Conservation (phyloP, 768 basidiomycete genomes). For the Crassisporium funariophilum region DNA sequence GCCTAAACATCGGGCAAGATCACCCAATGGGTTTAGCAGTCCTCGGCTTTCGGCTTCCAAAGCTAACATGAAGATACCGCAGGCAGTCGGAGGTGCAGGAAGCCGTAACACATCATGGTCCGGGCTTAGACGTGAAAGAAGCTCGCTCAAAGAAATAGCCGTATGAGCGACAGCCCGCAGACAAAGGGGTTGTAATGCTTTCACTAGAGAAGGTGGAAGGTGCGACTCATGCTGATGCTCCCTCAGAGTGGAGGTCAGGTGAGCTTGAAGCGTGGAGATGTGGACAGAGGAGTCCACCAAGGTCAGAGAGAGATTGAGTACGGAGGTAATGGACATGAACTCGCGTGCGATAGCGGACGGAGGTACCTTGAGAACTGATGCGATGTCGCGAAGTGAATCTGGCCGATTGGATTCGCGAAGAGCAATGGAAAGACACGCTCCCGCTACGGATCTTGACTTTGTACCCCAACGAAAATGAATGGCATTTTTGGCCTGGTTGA, state of each 20-base stretch:
- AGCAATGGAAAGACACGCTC: conserved; percentile 68
- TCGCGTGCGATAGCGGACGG: conserved; percentile 52
- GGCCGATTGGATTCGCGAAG: conserved; percentile 71
- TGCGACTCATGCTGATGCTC: conserved; percentile 29
- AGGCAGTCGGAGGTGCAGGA: conserved; percentile 54
- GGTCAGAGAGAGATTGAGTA: conserved; percentile 55
- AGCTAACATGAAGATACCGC: conserved; percentile 68
- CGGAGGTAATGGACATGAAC: conserved; percentile 51
- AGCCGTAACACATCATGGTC: conserved; percentile 39
- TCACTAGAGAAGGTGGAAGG: conserved; percentile 36
- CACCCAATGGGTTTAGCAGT: conserved; percentile 52
- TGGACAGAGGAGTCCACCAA: conserved; percentile 61
- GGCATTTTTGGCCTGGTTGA: conserved; percentile 64
- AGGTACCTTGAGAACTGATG: conserved; percentile 62
- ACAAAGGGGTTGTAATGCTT: conserved; percentile 41
- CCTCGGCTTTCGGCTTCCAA: conserved; percentile 66
- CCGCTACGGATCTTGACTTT: conserved; percentile 68
- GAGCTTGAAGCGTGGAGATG: conserved; percentile 56
- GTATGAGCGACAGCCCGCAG: conserved; percentile 47
- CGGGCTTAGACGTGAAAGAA: conserved; percentile 40
- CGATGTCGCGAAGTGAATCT: conserved; percentile 69
- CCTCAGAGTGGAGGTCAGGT: conserved; percentile 45
- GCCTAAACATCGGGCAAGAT: conserved; percentile 61
- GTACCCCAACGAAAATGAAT: conserved; percentile 73
- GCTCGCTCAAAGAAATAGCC: conserved; percentile 46